Conservation (phyloP, 2,329 filamentous ascomycete species). For the Ophiocordyceps polyrhachis-furcata region DNA sequence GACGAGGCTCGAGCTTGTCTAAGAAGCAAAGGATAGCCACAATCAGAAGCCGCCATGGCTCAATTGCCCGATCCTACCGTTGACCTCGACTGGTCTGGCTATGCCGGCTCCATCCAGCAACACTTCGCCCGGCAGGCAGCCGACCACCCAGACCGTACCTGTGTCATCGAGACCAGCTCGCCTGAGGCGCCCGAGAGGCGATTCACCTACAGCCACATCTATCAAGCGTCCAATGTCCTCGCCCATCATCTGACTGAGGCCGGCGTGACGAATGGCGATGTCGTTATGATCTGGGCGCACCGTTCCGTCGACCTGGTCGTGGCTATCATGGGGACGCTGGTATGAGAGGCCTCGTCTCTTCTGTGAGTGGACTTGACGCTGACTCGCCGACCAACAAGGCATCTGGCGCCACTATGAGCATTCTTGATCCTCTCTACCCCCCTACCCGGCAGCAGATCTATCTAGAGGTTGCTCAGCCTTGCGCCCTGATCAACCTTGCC, state of each 20-base stretch:
- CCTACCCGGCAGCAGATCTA: conserved; percentile 31
- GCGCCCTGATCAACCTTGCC: conserved; percentile 47
- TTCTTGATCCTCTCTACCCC: conserved; percentile 47
- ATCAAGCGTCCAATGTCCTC: conserved; percentile 64
- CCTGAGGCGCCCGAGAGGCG: conserved; percentile 33
- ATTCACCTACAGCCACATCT: conserved; percentile 76
- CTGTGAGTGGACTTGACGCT: neutral
- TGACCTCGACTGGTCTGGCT: conserved; percentile 50
- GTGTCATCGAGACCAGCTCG: conserved; percentile 29
- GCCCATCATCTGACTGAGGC: conserved; percentile 60
- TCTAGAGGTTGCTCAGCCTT: conserved; percentile 60
- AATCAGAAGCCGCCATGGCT: neutral
- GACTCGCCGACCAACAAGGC: conserved; percentile 10
- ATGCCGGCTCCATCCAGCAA: conserved; percentile 46
- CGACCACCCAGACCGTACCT: conserved; percentile 41
- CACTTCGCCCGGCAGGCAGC: conserved; percentile 49
- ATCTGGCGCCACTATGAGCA: conserved; percentile 42
- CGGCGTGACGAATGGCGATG: conserved; percentile 61
- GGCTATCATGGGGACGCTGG: conserved; percentile 59
- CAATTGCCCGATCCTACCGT: conserved; percentile 43
- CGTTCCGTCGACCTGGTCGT: conserved; percentile 46
- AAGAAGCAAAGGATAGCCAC: neutral
- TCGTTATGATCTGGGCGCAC: conserved; percentile 85
- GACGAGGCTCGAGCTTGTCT: no score
- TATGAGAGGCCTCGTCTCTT: neutral